Evolutionary conservation across 495 filamentous ascomycete species (phyloP).

Genomic region (Aspergillus steynii): DNA sequence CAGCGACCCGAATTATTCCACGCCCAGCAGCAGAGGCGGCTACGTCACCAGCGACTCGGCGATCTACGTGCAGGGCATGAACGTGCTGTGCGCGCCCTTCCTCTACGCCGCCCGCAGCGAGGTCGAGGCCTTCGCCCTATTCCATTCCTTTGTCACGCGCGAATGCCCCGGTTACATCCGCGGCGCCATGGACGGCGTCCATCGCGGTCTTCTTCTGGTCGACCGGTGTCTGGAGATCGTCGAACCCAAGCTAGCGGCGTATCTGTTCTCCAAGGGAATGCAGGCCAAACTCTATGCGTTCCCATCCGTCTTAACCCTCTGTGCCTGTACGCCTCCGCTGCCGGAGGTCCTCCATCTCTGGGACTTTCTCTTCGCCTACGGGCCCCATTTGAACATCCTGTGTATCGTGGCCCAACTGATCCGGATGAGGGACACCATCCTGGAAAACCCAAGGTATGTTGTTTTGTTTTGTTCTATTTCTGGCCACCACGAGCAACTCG

Average conservation of each 20-base stretch:
- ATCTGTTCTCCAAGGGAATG: slow-evolving; percentile 82
- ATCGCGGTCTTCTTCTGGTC: slow-evolving; percentile 85
- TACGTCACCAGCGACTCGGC: slow-evolving; percentile 58
- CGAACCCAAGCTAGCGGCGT: slow-evolving; percentile 80
- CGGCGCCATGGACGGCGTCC: slow-evolving; percentile 96
- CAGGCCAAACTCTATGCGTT: slow-evolving; percentile 97
- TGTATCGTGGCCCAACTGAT: slow-evolving; percentile 97
- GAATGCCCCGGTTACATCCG: slow-evolving; percentile 94
- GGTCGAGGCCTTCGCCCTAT: slow-evolving; percentile 89
- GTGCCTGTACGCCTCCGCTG: slow-evolving; percentile 94
- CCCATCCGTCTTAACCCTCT: slow-evolving; percentile 89
- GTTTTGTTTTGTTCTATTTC: slow-evolving; percentile 9
- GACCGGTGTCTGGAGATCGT: slow-evolving; percentile 88
- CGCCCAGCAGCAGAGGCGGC: slow-evolving; percentile 41
- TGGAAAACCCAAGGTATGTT: slow-evolving; percentile 77
- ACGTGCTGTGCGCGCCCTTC: slow-evolving; percentile 97
- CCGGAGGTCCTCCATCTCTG: slow-evolving; percentile 94
- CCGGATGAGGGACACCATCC: slow-evolving; percentile 78
- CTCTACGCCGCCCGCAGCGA: slow-evolving; percentile 94
- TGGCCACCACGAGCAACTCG: neutral
- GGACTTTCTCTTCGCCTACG: slow-evolving; percentile 98
- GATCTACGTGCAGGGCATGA: slow-evolving; percentile 98
- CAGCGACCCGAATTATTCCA: slow-evolving; percentile 20
- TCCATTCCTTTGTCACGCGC: slow-evolving; percentile 81
- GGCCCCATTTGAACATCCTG: slow-evolving; percentile 88